These are phyloP conservation scores for Pigoraptor vietnamica DNA, from an alignment of 78 protist species.

Conservation along the genomic window DNA sequence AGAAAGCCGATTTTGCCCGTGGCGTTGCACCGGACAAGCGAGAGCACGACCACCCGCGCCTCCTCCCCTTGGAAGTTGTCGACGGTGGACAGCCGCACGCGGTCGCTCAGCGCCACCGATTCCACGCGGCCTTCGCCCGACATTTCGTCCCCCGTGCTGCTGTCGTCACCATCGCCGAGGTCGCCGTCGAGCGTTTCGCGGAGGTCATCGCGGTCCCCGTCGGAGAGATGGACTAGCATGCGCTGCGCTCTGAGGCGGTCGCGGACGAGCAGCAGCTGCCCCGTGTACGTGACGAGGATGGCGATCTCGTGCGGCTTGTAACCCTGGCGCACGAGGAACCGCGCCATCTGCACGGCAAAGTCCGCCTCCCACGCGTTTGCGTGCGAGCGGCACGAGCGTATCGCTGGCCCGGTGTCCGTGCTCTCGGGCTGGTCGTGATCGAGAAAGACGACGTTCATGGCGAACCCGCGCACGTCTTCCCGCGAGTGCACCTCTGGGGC, in stretches of 20 bases:
- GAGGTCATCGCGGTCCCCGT: background rate
- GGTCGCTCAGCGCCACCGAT: background rate
- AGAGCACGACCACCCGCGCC: constrained; percentile 42
- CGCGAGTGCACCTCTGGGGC: background rate
- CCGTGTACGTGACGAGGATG: constrained; percentile 72
- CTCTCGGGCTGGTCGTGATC: constrained; percentile 45
- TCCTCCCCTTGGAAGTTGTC: constrained; percentile 90
- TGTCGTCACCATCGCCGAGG: background rate
- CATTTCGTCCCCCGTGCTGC: background rate
- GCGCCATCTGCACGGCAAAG: constrained; percentile 18
- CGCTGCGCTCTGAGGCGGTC: background rate
- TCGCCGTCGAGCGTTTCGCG: background rate
- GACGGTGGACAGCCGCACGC: constrained; percentile 51
- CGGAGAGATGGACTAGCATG: background rate
- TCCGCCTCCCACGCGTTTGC: constrained; percentile 46
- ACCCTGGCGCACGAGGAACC: constrained; percentile 36
- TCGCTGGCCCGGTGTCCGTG: background rate
- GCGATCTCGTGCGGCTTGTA: constrained; percentile 33
- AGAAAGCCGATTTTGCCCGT: constrained; percentile 61
- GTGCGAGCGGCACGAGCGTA: constrained; percentile 2
- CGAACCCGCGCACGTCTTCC: constrained; percentile 29
- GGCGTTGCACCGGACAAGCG: constrained; percentile 59
- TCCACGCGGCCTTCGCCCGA: background rate
- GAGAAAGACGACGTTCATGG: constrained; percentile 31
- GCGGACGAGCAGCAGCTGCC: constrained; percentile 45